A percentile compares a stretch with the other conserved stretches of the same genome.
Evolutionary conservation across 1,139 yeast genomes (phyloP).

Genomic region (Hyphopichia buzzinii): DNA sequence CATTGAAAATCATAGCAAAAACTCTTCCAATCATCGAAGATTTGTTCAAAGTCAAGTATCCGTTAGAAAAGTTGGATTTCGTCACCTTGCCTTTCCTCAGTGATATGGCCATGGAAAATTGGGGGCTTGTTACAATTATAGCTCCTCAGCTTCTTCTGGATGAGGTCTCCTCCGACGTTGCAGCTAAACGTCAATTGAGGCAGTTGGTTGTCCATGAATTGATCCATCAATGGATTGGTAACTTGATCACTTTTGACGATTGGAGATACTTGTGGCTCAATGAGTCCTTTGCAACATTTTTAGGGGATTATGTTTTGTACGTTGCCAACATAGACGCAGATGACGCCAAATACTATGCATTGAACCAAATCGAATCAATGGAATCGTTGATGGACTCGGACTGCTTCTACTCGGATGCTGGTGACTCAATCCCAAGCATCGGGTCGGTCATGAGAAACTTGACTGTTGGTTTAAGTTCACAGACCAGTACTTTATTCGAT

Average conservation of each 20-base stretch:
- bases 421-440: constrained; percentile 19
- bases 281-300: constrained; percentile 73
- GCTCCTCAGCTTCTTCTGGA: constrained; percentile 48
- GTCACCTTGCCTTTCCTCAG: constrained; percentile 65
- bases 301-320: constrained; percentile 46
- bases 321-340: constrained; percentile 25
- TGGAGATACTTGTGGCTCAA: constrained; percentile 72
- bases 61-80: constrained; percentile 62
- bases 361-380: constrained; percentile 31
- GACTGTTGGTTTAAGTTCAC: constrained; percentile 38
- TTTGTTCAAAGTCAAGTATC: constrained; percentile 45
- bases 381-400: constrained; percentile 43
- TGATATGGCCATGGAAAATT: constrained; percentile 80
- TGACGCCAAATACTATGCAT: constrained; percentile 25
- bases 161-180: constrained; percentile 17
- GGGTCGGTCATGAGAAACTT: constrained; percentile 26
- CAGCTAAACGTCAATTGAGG: constrained; percentile 28
- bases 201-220: constrained; percentile 68
- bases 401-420: constrained; percentile 25
- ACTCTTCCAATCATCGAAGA: constrained; percentile 46
- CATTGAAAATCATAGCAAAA: constrained; percentile 45
- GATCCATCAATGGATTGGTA: constrained; percentile 79
- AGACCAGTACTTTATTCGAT: constrained; percentile 43
- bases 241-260: constrained; percentile 59
- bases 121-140: constrained; percentile 64